Evolutionary conservation across 139 green algal genomes (phyloP), one percentile per base, ranked within the genome.

Genomic region (Chlamydomonas sphaeroides): DNA sequence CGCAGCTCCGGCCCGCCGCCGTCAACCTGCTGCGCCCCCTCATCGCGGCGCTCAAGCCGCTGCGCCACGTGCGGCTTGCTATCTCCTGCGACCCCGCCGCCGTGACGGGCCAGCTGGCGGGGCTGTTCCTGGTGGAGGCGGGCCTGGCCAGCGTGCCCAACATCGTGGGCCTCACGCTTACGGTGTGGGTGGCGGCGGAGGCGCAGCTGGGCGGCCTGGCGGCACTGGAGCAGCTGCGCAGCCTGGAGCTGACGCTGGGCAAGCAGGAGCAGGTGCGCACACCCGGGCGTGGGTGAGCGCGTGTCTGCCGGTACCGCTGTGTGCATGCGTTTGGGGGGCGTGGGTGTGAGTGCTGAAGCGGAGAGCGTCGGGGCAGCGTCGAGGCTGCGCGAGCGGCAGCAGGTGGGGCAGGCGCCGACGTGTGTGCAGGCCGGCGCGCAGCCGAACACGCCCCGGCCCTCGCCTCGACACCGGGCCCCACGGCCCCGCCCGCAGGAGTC

Each of bases 121-220:
- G 74, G 7, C 26, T 80, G 41, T 80, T 80, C 30, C 59, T 80
- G 17, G 41, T 62, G 41, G 74, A 80, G 30, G 36, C 32, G 49
- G 74, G 74, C 5, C 61, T 80, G 38, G 74, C 59, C 14, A 41
- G 48, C 11, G 61, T 70, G 59, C 26, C 39, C 5, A 39, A 41
- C 21, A 70, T 80, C 41, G 39, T 35, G 30, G 59, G 59, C 30
- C 41, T 80, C 35, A 49, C 74, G 59, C 59, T 80, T 33, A 45
- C 20, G 7, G 74, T 80, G 74, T 80, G 74, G 74, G 74, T 80
- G 59, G 74, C 74, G 74, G 74, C 74, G 39, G 59, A 80, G 74
- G 45, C n/a, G 28, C 74, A 80, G 74, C 38, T 80, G 74, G 74
- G 59, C 18, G 42, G 35, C 8, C 74, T 80, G 74, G 74, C 74